A percentile compares a stretch with the other conserved stretches of the same genome.
phyloP scores from a whole-genome alignment of 2,329 filamentous ascomycete species.

The Ceratocystiopsis minuta region DNA sequence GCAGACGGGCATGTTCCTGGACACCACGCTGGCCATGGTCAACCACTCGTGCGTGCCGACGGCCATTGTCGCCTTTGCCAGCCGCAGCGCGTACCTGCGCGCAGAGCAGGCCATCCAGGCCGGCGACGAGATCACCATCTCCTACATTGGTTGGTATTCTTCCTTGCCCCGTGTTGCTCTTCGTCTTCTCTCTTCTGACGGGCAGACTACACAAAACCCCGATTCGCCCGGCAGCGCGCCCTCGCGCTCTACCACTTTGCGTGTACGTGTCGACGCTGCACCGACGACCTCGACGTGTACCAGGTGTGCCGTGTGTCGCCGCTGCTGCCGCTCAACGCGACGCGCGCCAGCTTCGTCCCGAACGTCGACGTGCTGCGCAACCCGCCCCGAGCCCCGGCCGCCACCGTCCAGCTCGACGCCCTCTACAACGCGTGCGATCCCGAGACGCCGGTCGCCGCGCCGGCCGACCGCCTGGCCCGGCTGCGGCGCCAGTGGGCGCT shows the following conservation, averaged over 20 bases:
- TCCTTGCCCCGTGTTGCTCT: too few relatives aligned
- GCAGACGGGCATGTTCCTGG: conserved; percentile 36
- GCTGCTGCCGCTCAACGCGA: conserved; percentile 22
- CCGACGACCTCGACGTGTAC: conserved; percentile 33
- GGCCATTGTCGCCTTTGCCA: conserved; percentile 36
- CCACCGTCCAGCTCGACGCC: conserved; percentile 12
- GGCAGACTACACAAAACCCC: conserved; percentile 29
- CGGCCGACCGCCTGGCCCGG: conserved; percentile 8
- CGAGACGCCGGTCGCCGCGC: conserved; percentile 6
- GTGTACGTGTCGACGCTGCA: conserved; percentile 32
- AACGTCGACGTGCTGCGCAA: conserved; percentile 17
- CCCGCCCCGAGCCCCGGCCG: conserved; percentile 13
- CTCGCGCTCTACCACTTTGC: conserved; percentile 33
- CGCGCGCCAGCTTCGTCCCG: conserved; percentile 23
- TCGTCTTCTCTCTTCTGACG: background rate
- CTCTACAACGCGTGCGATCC: conserved; percentile 15
- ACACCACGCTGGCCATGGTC: conserved; percentile 36
- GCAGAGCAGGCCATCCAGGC: conserved; percentile 29
- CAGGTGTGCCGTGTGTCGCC: conserved; percentile 27
- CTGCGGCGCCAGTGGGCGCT: conserved; percentile 19
- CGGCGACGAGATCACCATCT: conserved; percentile 41
- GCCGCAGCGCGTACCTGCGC: conserved; percentile 30
- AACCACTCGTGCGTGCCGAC: conserved; percentile 48
- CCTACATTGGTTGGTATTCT: conserved; percentile 34
- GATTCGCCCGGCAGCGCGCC: conserved; percentile 22